Evolutionary conservation across 768 basidiomycete species (phyloP), one percentile per base, ranked within the genome.

Genomic region (Boletus sp.): DNA sequence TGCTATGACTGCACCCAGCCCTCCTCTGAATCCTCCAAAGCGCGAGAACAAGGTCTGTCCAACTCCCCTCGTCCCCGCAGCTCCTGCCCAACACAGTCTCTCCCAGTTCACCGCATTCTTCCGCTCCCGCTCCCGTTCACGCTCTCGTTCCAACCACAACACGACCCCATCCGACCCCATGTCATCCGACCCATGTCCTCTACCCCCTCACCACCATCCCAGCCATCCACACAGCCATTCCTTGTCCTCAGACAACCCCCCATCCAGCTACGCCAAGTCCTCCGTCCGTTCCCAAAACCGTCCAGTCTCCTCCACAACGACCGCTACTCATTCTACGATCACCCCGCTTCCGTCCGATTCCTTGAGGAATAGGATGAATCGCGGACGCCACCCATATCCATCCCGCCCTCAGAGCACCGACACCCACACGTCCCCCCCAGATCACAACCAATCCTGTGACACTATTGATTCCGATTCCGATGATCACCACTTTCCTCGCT

Each of bases 301-400:
- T 7, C 87, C 87, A 4, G 71, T 89, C 23, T 87, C 86, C 3
- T 79, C 83, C 21, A 83, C 81, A 0, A 85, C 85, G 0, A 81
- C 81, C 17, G 78, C 81, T 1, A 85, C 85, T 2, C 80, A 81
- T 61, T 76, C 79, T 19, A 86, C 85, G 5, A 74, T 83, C 51
- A 82, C 79, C 7, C 83, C 84, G n/a, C 71, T 73, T 15, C 81
- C 82, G 0, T 80, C 80, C 25, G 69, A 82, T 71, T 41, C 51
- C 21, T n/a, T 59, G 30, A 55, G 62, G 54, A 61, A 57, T n/a
- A 64, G 61, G 43, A 7, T 57, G 21, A 53, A 55, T 15, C 51
- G 45, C 33, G 47, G 45, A 11, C 65, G 64, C 46, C 57, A 59
- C 37, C 54, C 58, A 15, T 68, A 66, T 35, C 37, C 53, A 25